Evolutionary conservation across 78 protist genomes (phyloP).

Genomic region (Guillardia theta): DNA sequence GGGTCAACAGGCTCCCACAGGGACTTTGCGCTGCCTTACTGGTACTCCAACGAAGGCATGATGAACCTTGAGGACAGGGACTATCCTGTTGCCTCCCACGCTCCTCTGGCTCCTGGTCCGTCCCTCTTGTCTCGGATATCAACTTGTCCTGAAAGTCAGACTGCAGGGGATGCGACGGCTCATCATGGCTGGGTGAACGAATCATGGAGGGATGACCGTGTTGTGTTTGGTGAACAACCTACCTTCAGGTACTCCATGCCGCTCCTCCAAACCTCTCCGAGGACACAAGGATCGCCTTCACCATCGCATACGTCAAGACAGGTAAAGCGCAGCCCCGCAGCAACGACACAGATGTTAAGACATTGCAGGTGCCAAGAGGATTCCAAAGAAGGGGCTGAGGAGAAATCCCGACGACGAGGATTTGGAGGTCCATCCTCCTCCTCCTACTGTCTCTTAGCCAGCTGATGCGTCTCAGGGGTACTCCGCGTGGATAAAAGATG

Average conservation of each 20-base stretch:
- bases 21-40: constrained; percentile 21
- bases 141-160: too few relatives aligned
- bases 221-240: too few relatives aligned
- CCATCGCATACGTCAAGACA: not conserved
- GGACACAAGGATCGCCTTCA: not conserved
- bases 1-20: not conserved
- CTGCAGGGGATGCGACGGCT: constrained; percentile 12
- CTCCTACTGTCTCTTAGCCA: too few relatives aligned
- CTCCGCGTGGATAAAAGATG: too few relatives aligned
- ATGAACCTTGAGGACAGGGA: not conserved
- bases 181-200: constrained; percentile 20
- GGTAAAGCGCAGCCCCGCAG: not conserved
- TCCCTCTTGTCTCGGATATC: too few relatives aligned
- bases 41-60: constrained; percentile 13
- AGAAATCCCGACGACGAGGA: constrained; percentile 8
- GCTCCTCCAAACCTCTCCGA: not conserved
- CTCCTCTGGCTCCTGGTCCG: not conserved
- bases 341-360: not conserved
- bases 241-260: not conserved
- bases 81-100: not conserved
- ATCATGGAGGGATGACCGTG: too few relatives aligned
- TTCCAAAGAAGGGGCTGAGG: not conserved
- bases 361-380: not conserved
- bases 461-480: too few relatives aligned
- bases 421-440: not conserved